Evolutionary conservation across 2,329 filamentous ascomycete species (phyloP).

Genomic region (Calonectria honghensis): DNA sequence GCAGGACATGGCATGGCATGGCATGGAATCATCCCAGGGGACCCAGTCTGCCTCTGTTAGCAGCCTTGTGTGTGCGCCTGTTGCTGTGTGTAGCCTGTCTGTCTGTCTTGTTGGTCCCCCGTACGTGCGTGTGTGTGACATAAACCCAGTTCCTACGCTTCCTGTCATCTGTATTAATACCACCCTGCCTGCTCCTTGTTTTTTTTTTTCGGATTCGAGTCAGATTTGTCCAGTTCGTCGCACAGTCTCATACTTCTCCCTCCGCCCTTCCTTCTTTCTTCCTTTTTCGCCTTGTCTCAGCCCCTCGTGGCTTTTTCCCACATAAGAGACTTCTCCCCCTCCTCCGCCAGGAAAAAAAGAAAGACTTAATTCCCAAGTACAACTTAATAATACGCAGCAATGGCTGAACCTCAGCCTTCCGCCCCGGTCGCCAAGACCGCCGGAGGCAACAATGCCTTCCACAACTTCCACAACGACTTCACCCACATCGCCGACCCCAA

Average conservation of each 20-base stretch:
- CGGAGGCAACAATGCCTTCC: conserved; percentile 82
- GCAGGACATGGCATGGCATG: not conserved
- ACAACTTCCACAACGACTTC: conserved; percentile 87
- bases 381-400: conserved; percentile 31
- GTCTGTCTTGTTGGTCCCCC: not conserved
- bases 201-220: not conserved
- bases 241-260: not conserved
- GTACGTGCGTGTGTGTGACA: not conserved
- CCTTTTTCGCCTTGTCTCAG: not conserved
- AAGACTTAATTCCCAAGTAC: not conserved
- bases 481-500: conserved; percentile 80
- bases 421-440: conserved; percentile 66
- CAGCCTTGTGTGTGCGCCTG: not conserved
- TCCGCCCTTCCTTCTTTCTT: conserved; percentile 5
- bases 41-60: not conserved
- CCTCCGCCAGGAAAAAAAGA: not conserved
- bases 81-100: not conserved
- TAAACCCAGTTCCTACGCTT: conserved; percentile 5
- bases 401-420: conserved; percentile 45
- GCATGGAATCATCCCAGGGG: not conserved
- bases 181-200: not conserved
- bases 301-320: not conserved
- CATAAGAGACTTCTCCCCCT: not conserved
- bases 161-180: conserved; percentile 34
- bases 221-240: conserved; percentile 23